phyloP scores from a whole-genome alignment of 108 stramenopile species.

The Cyclotella sp. region DNA sequence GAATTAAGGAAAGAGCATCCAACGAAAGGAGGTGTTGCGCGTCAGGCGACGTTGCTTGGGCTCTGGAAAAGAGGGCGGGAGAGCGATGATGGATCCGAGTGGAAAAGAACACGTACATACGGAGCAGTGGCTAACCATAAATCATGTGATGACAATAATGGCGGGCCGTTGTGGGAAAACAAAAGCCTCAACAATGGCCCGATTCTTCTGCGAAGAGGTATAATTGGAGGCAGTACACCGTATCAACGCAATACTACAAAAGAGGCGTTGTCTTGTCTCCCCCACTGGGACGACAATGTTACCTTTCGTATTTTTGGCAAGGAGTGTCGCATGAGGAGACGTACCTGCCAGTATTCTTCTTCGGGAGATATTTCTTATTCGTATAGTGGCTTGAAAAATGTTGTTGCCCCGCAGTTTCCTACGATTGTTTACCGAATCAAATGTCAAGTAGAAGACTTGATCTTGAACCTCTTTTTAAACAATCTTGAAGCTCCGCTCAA shows the following conservation, averaged over 20 bases:
- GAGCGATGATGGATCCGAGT: no score
- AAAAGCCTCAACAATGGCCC: conserved; percentile 35
- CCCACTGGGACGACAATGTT: conserved; percentile 48
- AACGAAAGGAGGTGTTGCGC: no score
- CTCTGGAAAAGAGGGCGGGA: no score
- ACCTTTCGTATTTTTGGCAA: conserved; percentile 41
- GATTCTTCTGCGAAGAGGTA: conserved; percentile 28
- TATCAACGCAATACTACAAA: conserved; percentile 17
- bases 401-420: conserved; percentile 43
- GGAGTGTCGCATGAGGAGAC: conserved; percentile 45
- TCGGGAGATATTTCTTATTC: conserved; percentile 39
- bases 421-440: conserved; percentile 26
- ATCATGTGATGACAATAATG: no score
- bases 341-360: conserved; percentile 42
- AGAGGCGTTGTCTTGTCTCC: conserved; percentile 26
- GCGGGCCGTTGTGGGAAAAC: conserved; percentile 27
- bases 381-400: conserved; percentile 43
- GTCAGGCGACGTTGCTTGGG: no score
- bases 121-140: no score
- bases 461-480: conserved; percentile 29
- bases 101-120: no score
- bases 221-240: conserved; percentile 22
- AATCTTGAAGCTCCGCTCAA: neutral
- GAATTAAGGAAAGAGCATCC: no score
- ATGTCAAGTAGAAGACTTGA: conserved; percentile 36